Percentiles rank a stretch among this genome's conserved stretches.
Conservation (phyloP, 2,329 filamentous ascomycete species). For the Blumeria hordei region DNA sequence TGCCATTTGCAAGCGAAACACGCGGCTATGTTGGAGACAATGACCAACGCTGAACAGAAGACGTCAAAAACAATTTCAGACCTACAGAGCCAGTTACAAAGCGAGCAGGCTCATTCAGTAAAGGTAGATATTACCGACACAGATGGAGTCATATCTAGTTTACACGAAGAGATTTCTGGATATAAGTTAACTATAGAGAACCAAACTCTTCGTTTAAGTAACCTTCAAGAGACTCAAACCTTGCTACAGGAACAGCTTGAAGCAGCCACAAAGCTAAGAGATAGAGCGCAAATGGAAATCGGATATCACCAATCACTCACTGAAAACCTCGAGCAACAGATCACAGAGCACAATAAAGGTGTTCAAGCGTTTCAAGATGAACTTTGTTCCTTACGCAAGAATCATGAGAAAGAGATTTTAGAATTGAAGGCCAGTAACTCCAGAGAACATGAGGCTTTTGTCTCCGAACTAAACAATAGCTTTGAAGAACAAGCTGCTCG, state of each 20-base stretch:
- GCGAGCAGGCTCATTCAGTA: slow-evolving; percentile 11
- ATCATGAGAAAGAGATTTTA: slow-evolving; percentile 26
- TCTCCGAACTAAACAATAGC: slow-evolving; percentile 33
- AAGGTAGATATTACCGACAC: background rate
- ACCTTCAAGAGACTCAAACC: slow-evolving; percentile 49
- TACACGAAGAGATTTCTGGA: slow-evolving; percentile 57
- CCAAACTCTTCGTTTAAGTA: slow-evolving; percentile 43
- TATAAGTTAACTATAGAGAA: slow-evolving; percentile 51
- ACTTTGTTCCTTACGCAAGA: slow-evolving; percentile 23
- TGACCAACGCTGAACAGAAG: slow-evolving; percentile 47
- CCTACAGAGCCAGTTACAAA: slow-evolving; percentile 35
- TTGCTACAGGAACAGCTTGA: slow-evolving; percentile 43
- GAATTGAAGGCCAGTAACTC: slow-evolving; percentile 24
- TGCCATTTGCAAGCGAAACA: slow-evolving; percentile 56
- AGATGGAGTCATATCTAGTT: slow-evolving; percentile 20
- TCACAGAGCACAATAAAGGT: slow-evolving; percentile 32
- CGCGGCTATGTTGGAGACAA: slow-evolving; percentile 39
- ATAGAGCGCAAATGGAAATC: slow-evolving; percentile 20
- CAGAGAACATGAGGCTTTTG: slow-evolving; percentile 30
- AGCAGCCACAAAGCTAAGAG: slow-evolving; percentile 34
- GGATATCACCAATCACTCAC: slow-evolving; percentile 21
- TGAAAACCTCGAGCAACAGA: slow-evolving; percentile 30
- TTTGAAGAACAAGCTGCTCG: slow-evolving; percentile 30
- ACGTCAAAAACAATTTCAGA: slow-evolving; percentile 49
- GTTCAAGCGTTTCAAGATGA: slow-evolving; percentile 29